These are phyloP conservation scores for Botrytis cinerea DNA, from an alignment of 2,329 filamentous ascomycete species.

Conservation along the genomic window DNA sequence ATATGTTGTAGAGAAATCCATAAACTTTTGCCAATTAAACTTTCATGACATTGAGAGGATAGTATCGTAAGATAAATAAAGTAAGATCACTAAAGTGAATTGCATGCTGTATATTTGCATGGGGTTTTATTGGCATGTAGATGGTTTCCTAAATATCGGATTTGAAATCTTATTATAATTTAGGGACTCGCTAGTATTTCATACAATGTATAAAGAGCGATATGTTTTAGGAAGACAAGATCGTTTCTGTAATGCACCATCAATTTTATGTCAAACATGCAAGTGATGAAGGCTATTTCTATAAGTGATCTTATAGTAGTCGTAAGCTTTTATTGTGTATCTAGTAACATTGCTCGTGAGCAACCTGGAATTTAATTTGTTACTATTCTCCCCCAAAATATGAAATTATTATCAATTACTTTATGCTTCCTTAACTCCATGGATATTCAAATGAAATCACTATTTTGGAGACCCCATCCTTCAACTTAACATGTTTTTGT, in stretches of 20 bases:
- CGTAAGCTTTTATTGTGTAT: not conserved
- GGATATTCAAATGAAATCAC: not conserved
- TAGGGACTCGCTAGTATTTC: not conserved
- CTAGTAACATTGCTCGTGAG: not conserved
- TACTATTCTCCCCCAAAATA: not conserved
- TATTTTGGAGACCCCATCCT: not conserved
- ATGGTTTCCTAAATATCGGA: not conserved
- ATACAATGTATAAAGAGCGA: not conserved
- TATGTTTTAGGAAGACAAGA: not conserved
- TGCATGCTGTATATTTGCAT: no score
- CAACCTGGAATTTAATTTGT: fast-evolving
- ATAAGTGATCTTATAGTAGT: fast-evolving
- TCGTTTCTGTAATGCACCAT: fast-evolving
- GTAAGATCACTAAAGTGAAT: not conserved
- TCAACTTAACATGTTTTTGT: not conserved
- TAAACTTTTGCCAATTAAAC: not conserved
- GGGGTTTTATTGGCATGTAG: not conserved
- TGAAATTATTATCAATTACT: not conserved
- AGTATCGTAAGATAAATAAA: fast-evolving
- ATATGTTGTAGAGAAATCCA: not conserved
- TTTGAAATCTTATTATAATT: not conserved
- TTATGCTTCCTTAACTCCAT: fast-evolving
- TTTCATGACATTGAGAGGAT: not conserved
- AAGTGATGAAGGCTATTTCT: not conserved
- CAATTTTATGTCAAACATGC: not conserved